Conservation (phyloP, 1,139 yeast genomes). For the Hansenula lynferdii region DNA sequence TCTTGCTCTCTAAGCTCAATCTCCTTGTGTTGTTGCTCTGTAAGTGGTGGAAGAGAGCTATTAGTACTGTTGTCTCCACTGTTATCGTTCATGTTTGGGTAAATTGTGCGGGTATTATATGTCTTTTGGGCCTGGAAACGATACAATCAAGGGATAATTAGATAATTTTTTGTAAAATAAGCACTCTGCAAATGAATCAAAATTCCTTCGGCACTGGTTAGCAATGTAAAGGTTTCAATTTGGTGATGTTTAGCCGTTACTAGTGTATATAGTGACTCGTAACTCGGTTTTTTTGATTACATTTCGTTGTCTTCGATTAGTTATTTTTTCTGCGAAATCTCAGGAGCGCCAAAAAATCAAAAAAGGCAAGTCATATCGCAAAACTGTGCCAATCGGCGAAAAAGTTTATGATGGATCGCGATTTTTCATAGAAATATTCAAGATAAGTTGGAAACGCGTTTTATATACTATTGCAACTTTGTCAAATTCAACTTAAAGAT, state of each 20-base stretch:
- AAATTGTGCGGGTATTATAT: too few relatives aligned
- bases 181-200: too few relatives aligned
- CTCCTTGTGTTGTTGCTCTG: slow-evolving; percentile 22
- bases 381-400: not conserved
- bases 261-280: too few relatives aligned
- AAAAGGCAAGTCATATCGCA: too few relatives aligned
- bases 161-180: too few relatives aligned
- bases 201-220: too few relatives aligned
- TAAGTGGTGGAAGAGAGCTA: slow-evolving; percentile 4
- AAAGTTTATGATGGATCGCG: too few relatives aligned
- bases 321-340: slow-evolving; percentile 3
- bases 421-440: not conserved
- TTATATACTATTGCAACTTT: not conserved
- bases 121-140: too few relatives aligned
- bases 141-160: too few relatives aligned
- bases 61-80: not conserved
- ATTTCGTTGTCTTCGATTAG: slow-evolving; percentile 11
- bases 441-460: too few relatives aligned
- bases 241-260: too few relatives aligned
- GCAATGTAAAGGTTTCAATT: too few relatives aligned
- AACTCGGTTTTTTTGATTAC: slow-evolving; percentile 8
- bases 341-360: not conserved
- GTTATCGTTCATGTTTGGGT: not conserved
- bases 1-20: slow-evolving; percentile 63
- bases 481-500: not conserved